Base-by-base conservation (phyloP, 176 grass and related monocot species). In the Dendrocalamus sinicus region DNA sequence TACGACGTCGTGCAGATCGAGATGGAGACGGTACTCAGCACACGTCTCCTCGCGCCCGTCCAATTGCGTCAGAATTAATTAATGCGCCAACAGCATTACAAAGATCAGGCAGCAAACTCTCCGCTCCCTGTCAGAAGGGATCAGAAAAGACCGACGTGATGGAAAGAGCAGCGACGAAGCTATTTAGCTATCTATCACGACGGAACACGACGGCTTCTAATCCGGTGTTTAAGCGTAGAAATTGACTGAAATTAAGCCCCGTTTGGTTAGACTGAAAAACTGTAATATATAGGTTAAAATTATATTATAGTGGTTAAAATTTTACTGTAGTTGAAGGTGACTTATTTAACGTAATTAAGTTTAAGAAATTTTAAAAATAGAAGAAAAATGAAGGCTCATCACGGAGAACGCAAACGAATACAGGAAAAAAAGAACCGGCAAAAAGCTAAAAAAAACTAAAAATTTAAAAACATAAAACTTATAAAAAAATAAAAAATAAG, bases 1-100 rank as follows among this genome's bases (percentile, higher is more conserved):
- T 66, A 87, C 35, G 77, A 55, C 58, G 77, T 55, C 85, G 66
- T 24, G 32, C 58, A 53, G 22, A 40, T 2, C 20, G 7, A 20
- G 54, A 9, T 2, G 54, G 2, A 57, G 19, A 1, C 8, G 1
- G 19, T 20, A 57, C 20, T 3, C 55, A 9, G 55, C 55, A 4
- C 20, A 3, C 55, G 8, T 10, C 55, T 58, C 55, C 20, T 10
- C 55, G 20, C 8, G 20, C 22, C 55, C 20, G 55, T 58, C 55
- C 55, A 58, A n/a, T 4, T n/a, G 55, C 20, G 20, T 58, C 19
- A 9, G 17, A 57, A 8, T 57, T 57, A 57, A 57, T 57, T 5
- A 24, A 61, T 5, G 58, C 58, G 12, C 22, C 7, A 24, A 5
- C 3, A 60, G 0, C 58, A 5, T 23, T 12, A 12, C 22, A 24